Evolutionary conservation across 2,329 filamentous ascomycete species (phyloP), one percentile per base, ranked within the genome.

Genomic region (Pyricularia sp.): DNA sequence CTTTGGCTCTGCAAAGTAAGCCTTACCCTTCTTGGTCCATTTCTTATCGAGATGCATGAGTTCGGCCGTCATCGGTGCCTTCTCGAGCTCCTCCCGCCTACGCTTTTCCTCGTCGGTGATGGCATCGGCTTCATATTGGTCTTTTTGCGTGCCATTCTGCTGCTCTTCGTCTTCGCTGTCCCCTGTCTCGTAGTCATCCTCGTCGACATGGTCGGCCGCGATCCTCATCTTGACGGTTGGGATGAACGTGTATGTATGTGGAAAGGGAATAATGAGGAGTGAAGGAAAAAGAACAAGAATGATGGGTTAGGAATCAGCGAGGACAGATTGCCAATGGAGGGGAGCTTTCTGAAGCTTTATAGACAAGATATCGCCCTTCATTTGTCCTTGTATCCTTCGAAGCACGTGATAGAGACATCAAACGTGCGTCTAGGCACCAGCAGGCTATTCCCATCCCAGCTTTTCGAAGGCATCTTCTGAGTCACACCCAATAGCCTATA

Each of bases 1-100:
- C 66, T 74, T 73, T 17, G 75, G 75, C 69, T 78, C 77, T 31
- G 72, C 70, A 65, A 77, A 73, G 63, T 74, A 76, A 10, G 68
- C 68, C 23, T 72, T 72, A 6, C 74, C 73, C 69, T 76, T 74
- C 50, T 72, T 73, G 65, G 75, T 76, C 68, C 73, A 76, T 26
- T 74, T 76, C 65, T 73, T 75, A 65, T 78, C 76, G 20, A 78
- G 74, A 65, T 78, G 74, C 69, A 77, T 77, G 68, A 78, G 72
- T 68, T 76, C 74, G 23, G 72, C 65, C 36, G 72, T 73, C 74
- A 75, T 75, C 25, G 73, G 73, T 11, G 73, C 72, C 64, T 75
- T 71, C 36, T 74, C 73, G 25, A 75, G 71, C 69, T 74, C 73
- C 55, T 72, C 71, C 11, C 71, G 71, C 33, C 71, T 72, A 68